Evolutionary conservation across 345 rosid species (phyloP).

Genomic region (Toxicodendron radicans): DNA sequence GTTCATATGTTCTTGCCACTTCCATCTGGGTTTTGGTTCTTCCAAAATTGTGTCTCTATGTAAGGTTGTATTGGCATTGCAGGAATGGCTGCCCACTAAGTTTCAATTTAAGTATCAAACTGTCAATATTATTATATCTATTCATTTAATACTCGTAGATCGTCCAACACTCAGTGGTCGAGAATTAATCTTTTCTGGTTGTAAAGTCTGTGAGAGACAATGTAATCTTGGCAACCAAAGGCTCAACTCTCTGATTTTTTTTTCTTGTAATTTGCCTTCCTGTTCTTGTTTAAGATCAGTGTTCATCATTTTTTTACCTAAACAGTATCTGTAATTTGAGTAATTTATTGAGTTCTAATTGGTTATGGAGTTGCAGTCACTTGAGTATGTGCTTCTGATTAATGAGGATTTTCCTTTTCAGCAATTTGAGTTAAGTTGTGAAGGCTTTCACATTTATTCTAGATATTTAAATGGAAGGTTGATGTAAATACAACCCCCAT

Average conservation of each 20-base stretch:
- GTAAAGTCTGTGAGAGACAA: conserved; percentile 10
- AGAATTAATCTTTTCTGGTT: conserved; percentile 5
- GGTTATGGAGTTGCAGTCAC: too few relatives aligned
- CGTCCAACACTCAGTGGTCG: neutral
- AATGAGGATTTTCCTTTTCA: too few relatives aligned
- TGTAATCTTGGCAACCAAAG: conserved; percentile 4
- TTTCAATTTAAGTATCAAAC: conserved; percentile 3
- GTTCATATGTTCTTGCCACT: conserved; percentile 24
- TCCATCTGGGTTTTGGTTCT: conserved; percentile 25
- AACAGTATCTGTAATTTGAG: too few relatives aligned
- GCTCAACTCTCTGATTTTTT: neutral
- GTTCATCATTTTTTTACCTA: too few relatives aligned
- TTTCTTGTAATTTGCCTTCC: neutral
- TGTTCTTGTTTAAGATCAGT: too few relatives aligned
- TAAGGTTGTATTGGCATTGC: conserved; percentile 15
- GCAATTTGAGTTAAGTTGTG: too few relatives aligned
- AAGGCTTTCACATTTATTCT: too few relatives aligned
- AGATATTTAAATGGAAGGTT: too few relatives aligned
- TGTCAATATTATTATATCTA: conserved; percentile 4
- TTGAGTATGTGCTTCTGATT: too few relatives aligned
- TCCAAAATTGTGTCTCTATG: conserved; percentile 18
- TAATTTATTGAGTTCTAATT: too few relatives aligned
- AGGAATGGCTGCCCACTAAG: conserved; percentile 16
- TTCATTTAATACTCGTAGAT: neutral
- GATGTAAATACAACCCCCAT: too few relatives aligned